phyloP scores from a whole-genome alignment of 208 protist species.

The Acanthamoeba sp. region DNA sequence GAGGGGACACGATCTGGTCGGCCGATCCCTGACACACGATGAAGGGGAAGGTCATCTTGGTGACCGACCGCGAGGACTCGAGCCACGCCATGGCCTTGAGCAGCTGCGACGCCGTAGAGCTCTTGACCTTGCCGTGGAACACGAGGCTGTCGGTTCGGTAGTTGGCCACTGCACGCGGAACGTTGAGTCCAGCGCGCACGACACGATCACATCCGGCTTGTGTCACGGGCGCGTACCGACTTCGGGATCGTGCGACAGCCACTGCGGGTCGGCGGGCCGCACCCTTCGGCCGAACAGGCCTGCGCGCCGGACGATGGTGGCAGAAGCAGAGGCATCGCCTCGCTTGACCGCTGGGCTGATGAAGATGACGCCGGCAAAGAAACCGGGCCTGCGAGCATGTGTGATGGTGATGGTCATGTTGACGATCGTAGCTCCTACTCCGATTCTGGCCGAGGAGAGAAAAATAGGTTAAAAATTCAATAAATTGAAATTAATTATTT shows the following conservation, averaged over 20 bases:
- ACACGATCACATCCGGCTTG: too few relatives aligned
- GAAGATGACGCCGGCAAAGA: constrained; percentile 16
- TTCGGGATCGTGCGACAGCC: background rate
- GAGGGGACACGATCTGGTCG: constrained; percentile 16
- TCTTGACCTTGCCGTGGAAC: constrained; percentile 5
- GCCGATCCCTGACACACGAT: background rate
- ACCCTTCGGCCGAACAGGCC: background rate
- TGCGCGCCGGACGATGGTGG: background rate
- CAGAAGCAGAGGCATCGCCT: background rate
- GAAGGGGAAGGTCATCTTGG: constrained; percentile 27
- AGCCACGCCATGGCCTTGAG: constrained; percentile 29
- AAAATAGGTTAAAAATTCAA: background rate
- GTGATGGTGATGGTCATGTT: constrained; percentile 4
- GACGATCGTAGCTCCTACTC: background rate
- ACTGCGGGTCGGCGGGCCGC: background rate
- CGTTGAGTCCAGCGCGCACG: too few relatives aligned
- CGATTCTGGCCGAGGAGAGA: too few relatives aligned
- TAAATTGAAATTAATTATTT: too few relatives aligned
- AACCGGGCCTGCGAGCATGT: background rate
- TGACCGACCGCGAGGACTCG: background rate
- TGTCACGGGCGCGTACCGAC: background rate
- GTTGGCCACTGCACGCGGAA: background rate
- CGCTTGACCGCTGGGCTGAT: constrained; percentile 4
- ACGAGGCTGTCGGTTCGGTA: constrained; percentile 8
- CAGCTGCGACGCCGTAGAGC: background rate